phyloP scores from a whole-genome alignment of 768 basidiomycete species.

The Favolaschia claudopus region DNA sequence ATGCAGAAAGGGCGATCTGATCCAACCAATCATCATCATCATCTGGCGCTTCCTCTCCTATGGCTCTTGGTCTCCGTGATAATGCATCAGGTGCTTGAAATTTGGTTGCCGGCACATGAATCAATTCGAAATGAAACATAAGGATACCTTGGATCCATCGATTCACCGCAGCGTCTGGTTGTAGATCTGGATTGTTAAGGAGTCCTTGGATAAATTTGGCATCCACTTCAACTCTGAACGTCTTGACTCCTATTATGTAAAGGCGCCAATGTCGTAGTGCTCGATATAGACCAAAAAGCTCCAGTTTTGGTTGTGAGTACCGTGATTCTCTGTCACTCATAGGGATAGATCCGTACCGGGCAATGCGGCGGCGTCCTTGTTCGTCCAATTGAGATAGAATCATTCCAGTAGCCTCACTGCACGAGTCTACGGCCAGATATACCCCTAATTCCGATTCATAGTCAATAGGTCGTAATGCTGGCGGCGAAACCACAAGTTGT shows the following conservation, averaged over 20 bases:
- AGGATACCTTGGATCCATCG: constrained; percentile 49
- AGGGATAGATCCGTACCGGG: constrained; percentile 43
- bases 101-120: constrained; percentile 42
- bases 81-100: constrained; percentile 46
- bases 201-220: constrained; percentile 50
- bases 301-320: constrained; percentile 48
- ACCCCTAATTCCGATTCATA: constrained; percentile 34
- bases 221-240: constrained; percentile 44
- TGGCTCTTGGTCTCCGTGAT: constrained; percentile 32
- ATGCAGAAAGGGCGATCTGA: too few relatives aligned
- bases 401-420: constrained; percentile 36
- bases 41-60: too few relatives aligned
- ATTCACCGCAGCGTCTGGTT: too few relatives aligned
- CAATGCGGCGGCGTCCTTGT: constrained; percentile 28
- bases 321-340: constrained; percentile 38
- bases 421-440: constrained; percentile 42
- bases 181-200: constrained; percentile 48
- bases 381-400: constrained; percentile 41
- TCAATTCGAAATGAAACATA: constrained; percentile 43
- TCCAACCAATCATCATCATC: too few relatives aligned
- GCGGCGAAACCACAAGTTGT: constrained; percentile 26
- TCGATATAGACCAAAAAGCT: too few relatives aligned
- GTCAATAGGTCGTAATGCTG: constrained; percentile 39
- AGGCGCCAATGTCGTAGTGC: not conserved
- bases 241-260: constrained; percentile 34